Conservation (phyloP, 495 filamentous ascomycete species). For the Lophiostoma macrostomum region DNA sequence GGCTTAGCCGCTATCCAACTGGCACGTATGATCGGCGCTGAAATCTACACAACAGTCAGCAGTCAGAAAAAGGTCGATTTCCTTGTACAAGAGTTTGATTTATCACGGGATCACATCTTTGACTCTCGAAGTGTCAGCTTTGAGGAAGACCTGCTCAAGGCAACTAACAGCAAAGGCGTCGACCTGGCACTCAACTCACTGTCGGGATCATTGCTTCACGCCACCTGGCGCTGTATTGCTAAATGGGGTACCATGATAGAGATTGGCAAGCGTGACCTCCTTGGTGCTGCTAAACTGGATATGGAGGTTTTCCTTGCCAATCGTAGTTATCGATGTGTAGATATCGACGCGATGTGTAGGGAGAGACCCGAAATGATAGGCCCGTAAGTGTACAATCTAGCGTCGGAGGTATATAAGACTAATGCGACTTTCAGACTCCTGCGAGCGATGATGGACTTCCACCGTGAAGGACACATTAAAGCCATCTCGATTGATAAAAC, state of each 20-base stretch:
- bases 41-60: constrained; percentile 23
- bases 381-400: too few species aligned
- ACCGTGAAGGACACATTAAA: background rate
- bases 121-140: background rate
- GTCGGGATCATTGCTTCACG: constrained; percentile 14
- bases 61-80: constrained; percentile 6
- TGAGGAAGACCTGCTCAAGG: background rate
- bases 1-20: constrained; percentile 24
- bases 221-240: constrained; percentile 4
- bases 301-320: background rate
- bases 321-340: background rate
- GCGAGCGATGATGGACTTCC: too few species aligned
- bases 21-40: constrained; percentile 6
- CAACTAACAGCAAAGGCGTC: constrained; percentile 17
- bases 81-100: background rate
- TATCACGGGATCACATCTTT: constrained; percentile 16
- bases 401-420: too few species aligned
- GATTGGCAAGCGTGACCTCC: constrained; percentile 14
- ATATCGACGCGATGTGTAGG: background rate
- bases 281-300: background rate
- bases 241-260: constrained; percentile 16
- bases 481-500: background rate
- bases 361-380: too few species aligned
- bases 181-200: constrained; percentile 21
- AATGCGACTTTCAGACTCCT: too few species aligned